Conservation (phyloP, 257 asterid genomes). For the Capsicum rhomboideum region DNA sequence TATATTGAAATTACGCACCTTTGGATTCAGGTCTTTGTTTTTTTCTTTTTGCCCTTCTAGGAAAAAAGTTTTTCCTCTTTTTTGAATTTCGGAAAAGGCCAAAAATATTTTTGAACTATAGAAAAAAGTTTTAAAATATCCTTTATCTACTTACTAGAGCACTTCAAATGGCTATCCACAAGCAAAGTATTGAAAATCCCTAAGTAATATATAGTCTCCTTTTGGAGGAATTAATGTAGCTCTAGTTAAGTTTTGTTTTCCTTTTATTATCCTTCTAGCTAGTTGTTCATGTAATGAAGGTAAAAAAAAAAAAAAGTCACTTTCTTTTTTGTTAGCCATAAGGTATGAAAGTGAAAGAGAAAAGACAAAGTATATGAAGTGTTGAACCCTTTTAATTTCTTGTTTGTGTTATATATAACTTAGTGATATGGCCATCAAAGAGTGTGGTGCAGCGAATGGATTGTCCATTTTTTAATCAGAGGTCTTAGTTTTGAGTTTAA, state of each 20-base stretch:
- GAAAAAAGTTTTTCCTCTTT: too few relatives aligned
- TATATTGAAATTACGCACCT: neutral
- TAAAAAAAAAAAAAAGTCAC: neutral
- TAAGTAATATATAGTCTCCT: neutral
- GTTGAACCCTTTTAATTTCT: neutral
- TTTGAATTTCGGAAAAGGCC: too few relatives aligned
- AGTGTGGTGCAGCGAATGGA: fast-evolving
- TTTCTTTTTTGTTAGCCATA: neutral
- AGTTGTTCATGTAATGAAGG: neutral
- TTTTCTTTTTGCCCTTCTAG: too few relatives aligned
- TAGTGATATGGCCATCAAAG: neutral
- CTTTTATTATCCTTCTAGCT: neutral
- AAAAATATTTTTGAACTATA: too few relatives aligned
- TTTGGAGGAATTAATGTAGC: neutral
- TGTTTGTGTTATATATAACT: neutral
- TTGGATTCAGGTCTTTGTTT: neutral
- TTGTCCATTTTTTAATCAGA: neutral
- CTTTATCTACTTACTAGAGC: too few relatives aligned
- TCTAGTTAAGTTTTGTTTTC: neutral
- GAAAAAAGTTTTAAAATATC: too few relatives aligned
- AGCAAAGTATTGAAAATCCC: neutral
- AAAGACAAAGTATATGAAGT: neutral
- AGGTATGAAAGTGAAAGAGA: neutral
- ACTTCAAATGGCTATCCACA: constrained; percentile 33
- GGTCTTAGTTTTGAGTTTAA: neutral